Evolutionary conservation across 345 rosid genomes (phyloP), one percentile per base, ranked within the genome.

Genomic region (Dipteronia dyeriana): DNA sequence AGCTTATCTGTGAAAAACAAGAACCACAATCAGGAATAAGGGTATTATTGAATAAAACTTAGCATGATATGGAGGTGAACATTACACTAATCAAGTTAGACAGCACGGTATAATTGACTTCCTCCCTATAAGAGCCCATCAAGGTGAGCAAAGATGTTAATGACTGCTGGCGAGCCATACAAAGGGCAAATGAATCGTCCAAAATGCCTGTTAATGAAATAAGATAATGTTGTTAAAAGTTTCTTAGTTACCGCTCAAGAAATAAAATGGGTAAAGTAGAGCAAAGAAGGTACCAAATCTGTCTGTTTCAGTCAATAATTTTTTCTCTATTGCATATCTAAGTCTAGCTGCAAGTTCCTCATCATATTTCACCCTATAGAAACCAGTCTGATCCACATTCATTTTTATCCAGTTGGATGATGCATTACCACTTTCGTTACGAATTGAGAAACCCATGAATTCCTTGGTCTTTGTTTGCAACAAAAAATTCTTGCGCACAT

Each of bases 181-280:
- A 92, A 77, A 96, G 97, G 74, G 98, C 97, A 78, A 87, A 96
- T 2, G 92, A 84, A 81, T 96, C 98, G 70, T 96, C 98, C 93
- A 96, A 86, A 81, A 96, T 79, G 65, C 99, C 99, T 96, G 85
- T 68, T 12, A 68, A 70, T 70, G 73, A 34, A 71, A 78, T 38
- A 22, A 75, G 47, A 17, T 3, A 51, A 53, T 38, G 67, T 41
- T 41, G 34, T 80, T 67, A 85, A 68, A 68, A 70, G 51, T 59
- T 20, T 67, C 66, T 11, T 34, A 70, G 66, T 57, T 38, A 71
- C 66, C 45, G 65, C 23, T 70, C 70, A 75, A 71, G 57, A 72
- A 5, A 78, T 9, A 73, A 56, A 34, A 67, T 54, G 38, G 78
- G 63, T 70, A 12, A 31, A 6, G 39, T 60, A 66, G 79, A 31